A percentile compares a stretch with the other conserved stretches of the same genome.
Evolutionary conservation across 2,329 filamentous ascomycete genomes (phyloP).

Genomic region (Lachnellula arida): DNA sequence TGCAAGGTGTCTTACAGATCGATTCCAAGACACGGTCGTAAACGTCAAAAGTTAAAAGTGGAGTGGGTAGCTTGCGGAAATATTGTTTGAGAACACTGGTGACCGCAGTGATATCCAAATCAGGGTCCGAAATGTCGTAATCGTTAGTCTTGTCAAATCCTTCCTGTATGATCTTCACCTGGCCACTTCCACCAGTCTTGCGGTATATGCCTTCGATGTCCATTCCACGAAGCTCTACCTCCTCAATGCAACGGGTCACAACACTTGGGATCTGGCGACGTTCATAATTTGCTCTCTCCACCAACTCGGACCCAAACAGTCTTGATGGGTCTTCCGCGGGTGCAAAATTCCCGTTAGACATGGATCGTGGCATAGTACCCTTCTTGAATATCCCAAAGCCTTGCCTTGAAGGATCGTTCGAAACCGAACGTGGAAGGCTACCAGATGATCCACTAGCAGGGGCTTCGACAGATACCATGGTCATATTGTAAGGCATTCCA

Average conservation of each 20-base stretch:
- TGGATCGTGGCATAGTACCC: conserved; percentile 44
- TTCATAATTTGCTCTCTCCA: conserved; percentile 81
- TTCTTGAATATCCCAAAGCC: conserved; percentile 68
- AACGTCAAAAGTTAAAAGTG: conserved; percentile 85
- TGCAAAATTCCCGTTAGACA: conserved; percentile 37
- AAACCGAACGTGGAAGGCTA: conserved; percentile 22
- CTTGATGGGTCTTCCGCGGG: conserved; percentile 49
- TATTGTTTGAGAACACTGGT: conserved; percentile 97
- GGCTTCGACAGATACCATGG: conserved; percentile 50
- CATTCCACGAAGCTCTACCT: conserved; percentile 95
- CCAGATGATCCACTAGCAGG: conserved; percentile 23
- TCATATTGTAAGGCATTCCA: conserved; percentile 68
- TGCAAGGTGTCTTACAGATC: conserved; percentile 50
- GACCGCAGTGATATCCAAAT: conserved; percentile 92
- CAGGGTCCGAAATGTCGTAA: conserved; percentile 88
- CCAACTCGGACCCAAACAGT: conserved; percentile 86
- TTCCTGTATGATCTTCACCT: conserved; percentile 84
- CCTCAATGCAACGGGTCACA: conserved; percentile 89
- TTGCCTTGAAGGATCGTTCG: conserved; percentile 26
- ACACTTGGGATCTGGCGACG: conserved; percentile 85
- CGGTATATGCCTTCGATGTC: conserved; percentile 96
- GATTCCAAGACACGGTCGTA: conserved; percentile 88
- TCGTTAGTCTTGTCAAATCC: conserved; percentile 85
- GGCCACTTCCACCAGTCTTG: conserved; percentile 89
- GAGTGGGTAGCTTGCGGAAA: conserved; percentile 86